A percentile compares a stretch with the other conserved stretches of the same genome.
phyloP scores from a whole-genome alignment of 1,284 basidiomycete genomes.

The Moniliella sp. region DNA sequence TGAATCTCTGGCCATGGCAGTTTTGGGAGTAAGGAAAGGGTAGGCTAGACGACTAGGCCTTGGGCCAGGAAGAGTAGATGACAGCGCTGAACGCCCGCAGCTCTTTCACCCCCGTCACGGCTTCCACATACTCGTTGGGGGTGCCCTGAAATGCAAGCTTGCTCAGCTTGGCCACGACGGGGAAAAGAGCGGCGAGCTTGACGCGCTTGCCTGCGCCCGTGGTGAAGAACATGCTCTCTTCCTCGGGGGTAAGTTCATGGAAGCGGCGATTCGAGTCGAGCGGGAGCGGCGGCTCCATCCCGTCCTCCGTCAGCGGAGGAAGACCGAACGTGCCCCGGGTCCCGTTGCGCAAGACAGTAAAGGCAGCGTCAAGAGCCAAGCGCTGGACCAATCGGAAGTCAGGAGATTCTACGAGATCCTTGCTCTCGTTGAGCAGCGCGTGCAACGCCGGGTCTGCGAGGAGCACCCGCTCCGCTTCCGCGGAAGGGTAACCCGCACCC shows the following conservation, averaged over 20 bases:
- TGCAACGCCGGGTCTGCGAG: slow-evolving; percentile 43
- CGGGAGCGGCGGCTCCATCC: not conserved
- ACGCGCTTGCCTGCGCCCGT: too few species aligned
- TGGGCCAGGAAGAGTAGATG: slow-evolving; percentile 37
- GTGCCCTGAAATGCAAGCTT: slow-evolving; percentile 48
- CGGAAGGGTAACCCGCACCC: slow-evolving; percentile 12
- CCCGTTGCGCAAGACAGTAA: slow-evolving; percentile 38
- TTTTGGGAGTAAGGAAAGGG: too few species aligned
- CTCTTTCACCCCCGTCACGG: slow-evolving; percentile 37
- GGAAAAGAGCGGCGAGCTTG: slow-evolving; percentile 52
- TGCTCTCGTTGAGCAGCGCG: slow-evolving; percentile 49
- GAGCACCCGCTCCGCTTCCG: slow-evolving; percentile 1
- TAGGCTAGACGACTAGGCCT: too few species aligned
- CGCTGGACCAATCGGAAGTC: slow-evolving; percentile 52
- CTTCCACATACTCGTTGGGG: slow-evolving; percentile 64
- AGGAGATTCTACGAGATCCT: slow-evolving; percentile 44
- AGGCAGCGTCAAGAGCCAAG: slow-evolving; percentile 48
- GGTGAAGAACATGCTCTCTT: too few species aligned
- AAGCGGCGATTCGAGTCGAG: slow-evolving; percentile 4
- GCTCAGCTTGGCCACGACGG: slow-evolving; percentile 55
- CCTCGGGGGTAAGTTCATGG: slow-evolving; percentile 11
- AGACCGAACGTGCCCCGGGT: not conserved
- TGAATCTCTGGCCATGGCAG: too few species aligned
- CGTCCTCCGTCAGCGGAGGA: slow-evolving; percentile 1
- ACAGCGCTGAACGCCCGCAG: slow-evolving; percentile 40